phyloP scores from a whole-genome alignment of 331 rosid genomes.

The Phaseolus coccineus region DNA sequence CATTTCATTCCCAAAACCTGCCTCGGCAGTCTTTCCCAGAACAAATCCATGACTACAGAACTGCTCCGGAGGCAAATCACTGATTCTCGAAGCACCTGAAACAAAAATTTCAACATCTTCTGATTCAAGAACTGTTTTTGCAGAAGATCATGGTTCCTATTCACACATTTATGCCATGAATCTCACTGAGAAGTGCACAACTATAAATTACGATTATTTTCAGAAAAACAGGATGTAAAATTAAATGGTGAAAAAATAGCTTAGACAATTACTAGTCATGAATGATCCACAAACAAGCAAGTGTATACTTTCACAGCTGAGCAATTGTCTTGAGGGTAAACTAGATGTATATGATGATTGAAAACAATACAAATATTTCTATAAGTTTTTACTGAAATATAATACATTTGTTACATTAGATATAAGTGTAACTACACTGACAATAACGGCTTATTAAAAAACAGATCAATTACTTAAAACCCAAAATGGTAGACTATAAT shows the following conservation, averaged over 20 bases:
- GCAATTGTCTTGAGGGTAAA: not conserved
- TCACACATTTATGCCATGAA: slow-evolving; percentile 1
- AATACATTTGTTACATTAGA: not conserved
- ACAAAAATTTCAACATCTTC: slow-evolving; percentile 27
- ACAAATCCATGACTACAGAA: slow-evolving; percentile 92
- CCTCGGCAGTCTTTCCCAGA: slow-evolving; percentile 90
- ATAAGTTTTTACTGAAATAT: not conserved
- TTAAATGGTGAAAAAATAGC: not conserved
- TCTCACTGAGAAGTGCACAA: slow-evolving; percentile 4
- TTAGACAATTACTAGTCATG: not conserved
- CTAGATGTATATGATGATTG: not conserved
- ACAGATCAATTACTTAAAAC: not conserved
- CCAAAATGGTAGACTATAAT: not conserved
- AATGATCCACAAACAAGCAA: not conserved
- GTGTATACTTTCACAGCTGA: slow-evolving; percentile 2
- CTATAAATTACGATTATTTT: not conserved
- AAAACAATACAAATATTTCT: not conserved
- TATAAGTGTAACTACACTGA: not conserved
- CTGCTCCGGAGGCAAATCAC: slow-evolving; percentile 75
- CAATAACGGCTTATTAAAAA: not conserved
- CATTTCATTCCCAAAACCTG: slow-evolving; percentile 99
- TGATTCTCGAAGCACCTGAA: slow-evolving; percentile 87
- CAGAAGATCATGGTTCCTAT: slow-evolving; percentile 9
- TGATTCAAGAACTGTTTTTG: slow-evolving; percentile 35
- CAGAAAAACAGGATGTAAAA: not conserved